Conservation (phyloP, 129 eudicot genomes). For the Sambucus nigra region DNA sequence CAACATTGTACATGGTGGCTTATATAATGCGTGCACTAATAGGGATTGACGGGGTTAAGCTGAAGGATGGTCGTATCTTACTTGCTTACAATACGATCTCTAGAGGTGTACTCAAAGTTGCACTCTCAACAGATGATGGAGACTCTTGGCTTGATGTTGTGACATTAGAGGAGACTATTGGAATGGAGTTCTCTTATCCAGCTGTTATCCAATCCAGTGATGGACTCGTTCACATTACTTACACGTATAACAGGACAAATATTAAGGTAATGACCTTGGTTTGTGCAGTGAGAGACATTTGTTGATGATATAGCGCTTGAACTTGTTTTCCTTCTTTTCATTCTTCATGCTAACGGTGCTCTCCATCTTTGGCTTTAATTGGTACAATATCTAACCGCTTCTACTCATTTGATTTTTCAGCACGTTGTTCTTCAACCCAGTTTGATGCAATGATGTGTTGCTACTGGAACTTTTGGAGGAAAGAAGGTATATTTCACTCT, state of each 20-base stretch:
- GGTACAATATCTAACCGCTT: neutral
- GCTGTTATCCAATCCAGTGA: conserved; percentile 71
- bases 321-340: neutral
- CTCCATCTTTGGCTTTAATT: neutral
- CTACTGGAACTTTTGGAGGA: conserved; percentile 1
- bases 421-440: conserved; percentile 44
- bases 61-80: conserved; percentile 61
- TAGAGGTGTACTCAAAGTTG: conserved; percentile 67
- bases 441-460: conserved; percentile 9
- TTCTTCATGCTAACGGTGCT: too few relatives aligned
- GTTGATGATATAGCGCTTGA: neutral
- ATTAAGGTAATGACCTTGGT: conserved; percentile 49
- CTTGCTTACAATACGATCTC: conserved; percentile 72
- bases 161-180: conserved; percentile 53
- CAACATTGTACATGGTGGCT: neutral
- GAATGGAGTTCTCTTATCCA: conserved; percentile 91
- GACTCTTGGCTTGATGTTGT: conserved; percentile 60
- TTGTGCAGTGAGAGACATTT: neutral
- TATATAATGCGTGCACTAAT: conserved; percentile 5
- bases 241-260: conserved; percentile 73
- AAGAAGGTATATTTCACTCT: neutral
- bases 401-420: conserved; percentile 20
- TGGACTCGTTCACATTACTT: conserved; percentile 65
- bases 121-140: conserved; percentile 59
- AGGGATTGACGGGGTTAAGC: conserved; percentile 95